Conservation (phyloP, 139 green algal species). For the Ettlia oleoabundans region DNA sequence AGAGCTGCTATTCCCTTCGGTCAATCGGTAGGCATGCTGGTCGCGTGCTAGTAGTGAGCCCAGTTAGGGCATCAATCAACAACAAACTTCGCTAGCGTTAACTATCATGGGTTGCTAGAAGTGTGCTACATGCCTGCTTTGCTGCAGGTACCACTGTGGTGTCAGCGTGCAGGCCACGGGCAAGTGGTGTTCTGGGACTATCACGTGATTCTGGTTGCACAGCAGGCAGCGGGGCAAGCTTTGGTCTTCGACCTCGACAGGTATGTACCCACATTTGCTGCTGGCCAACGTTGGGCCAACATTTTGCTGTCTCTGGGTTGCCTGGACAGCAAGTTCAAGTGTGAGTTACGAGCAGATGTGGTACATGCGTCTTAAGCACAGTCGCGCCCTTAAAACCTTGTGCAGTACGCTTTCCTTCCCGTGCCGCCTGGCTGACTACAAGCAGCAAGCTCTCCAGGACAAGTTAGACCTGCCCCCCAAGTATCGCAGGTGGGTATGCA, state of each 20-base stretch:
- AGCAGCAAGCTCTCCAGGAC: conserved; percentile 14
- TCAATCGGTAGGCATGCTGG: too few species aligned
- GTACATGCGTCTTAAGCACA: not conserved
- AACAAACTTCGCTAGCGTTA: not conserved
- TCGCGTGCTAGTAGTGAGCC: too few species aligned
- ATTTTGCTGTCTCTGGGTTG: not conserved
- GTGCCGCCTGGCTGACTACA: conserved; percentile 39
- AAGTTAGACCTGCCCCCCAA: not conserved
- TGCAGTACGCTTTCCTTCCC: conserved; percentile 46
- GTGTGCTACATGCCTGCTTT: too few species aligned
- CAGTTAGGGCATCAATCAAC: too few species aligned
- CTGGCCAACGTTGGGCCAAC: not conserved
- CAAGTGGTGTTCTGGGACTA: conserved; percentile 58
- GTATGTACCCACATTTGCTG: not conserved
- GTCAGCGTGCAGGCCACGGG: conserved; percentile 30
- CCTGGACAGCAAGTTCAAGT: too few species aligned
- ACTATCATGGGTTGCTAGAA: not conserved
- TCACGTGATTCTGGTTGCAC: conserved; percentile 45
- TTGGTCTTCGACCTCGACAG: conserved; percentile 55
- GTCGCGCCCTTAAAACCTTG: not conserved
- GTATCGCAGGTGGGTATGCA: not conserved
- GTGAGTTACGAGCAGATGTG: too few species aligned
- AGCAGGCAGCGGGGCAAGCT: not conserved
- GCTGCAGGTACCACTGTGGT: conserved; percentile 49
- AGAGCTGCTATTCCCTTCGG: too few species aligned